Evolutionary conservation across 805 yeast species (phyloP).

Genomic region (Spathaspora hagerdaliae): DNA sequence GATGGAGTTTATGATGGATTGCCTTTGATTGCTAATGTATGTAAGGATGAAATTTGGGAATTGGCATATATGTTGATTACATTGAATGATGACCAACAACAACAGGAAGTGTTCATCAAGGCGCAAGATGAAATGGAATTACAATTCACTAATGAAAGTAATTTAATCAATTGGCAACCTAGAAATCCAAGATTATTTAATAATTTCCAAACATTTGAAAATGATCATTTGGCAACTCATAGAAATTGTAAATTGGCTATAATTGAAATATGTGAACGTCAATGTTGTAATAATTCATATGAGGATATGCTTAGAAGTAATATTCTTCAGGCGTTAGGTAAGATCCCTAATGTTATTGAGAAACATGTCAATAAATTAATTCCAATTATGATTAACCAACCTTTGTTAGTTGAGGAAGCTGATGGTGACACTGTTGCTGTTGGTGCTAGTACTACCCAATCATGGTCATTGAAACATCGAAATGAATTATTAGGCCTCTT

Average conservation of each 20-base stretch:
- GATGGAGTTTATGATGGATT: conserved; percentile 63
- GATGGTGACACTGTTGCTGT: conserved; percentile 21
- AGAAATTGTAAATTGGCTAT: conserved; percentile 31
- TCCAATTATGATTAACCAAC: conserved; percentile 48
- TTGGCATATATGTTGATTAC: conserved; percentile 35
- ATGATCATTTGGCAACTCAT: conserved; percentile 24
- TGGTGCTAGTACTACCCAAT: conserved; percentile 4
- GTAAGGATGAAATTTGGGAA: conserved; percentile 52
- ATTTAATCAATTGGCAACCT: conserved; percentile 36
- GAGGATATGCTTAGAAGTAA: conserved; percentile 51
- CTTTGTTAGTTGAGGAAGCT: conserved; percentile 22
- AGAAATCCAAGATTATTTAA: conserved; percentile 43
- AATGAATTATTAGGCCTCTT: conserved; percentile 58
- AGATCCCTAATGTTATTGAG: conserved; percentile 70
- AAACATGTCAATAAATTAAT: conserved; percentile 50
- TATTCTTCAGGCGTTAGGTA: conserved; percentile 51
- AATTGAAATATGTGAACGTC: conserved; percentile 27
- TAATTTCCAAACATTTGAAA: conserved; percentile 27
- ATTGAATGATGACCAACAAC: conserved; percentile 18
- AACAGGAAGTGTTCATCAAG: background rate
- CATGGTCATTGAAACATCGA: conserved; percentile 51
- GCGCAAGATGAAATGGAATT: conserved; percentile 3
- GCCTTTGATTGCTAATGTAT: conserved; percentile 31
- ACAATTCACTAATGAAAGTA: conserved; percentile 4
- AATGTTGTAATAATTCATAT: conserved; percentile 33